Base-by-base conservation (phyloP, 2,329 filamentous ascomycete species). In the Cladorrhinum sp. region DNA sequence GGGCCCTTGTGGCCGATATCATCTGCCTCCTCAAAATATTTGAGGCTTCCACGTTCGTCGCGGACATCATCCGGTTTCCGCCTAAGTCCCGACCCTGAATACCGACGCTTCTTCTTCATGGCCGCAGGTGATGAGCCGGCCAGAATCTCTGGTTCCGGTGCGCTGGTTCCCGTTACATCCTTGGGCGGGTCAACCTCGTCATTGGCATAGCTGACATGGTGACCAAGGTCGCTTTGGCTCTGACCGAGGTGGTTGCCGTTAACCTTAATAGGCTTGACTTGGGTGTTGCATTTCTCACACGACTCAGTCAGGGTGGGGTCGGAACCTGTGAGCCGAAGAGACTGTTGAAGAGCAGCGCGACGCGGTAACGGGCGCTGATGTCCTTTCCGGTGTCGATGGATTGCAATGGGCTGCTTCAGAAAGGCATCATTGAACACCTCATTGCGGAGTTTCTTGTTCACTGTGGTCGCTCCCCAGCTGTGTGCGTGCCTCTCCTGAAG, bases 361-460 rank as follows among this genome's bases (percentile, higher is more conserved):
- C 89, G 85, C 6, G 67, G 59, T 13, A 68, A 25, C 0, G 62
- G 57, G 1, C 66, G 64, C 5, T 69, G 67, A 48, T 87, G 84
- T 62, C 89, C 89, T 63, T 85, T 84, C 29, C 89, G 87, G 62
- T 92, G 88, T 63, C 89, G 88, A 67, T 93, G 91, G 68, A 88
- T 78, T n/a, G 91, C 88, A 62, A 96, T 90, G 0, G 90, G 87
- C 57, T 92, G 89, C 61, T 92, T 91, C 49, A 92, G 79, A 70
- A 97, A 97, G 0, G 93, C 93, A 71, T 97, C 93, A 41, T 92
- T 91, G 70, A 97, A 89, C 0, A 97, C 92, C 73, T 96, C 91
- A 71, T 96, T 93, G 62, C 93, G 88, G 41, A 98, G 76, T 61
- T 88, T 86, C 68, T 90, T 89, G 72, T 98, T 98, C 61, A 97